phyloP scores from a whole-genome alignment of 179 eudicot genomes.

The Heliamphora pulchella region DNA sequence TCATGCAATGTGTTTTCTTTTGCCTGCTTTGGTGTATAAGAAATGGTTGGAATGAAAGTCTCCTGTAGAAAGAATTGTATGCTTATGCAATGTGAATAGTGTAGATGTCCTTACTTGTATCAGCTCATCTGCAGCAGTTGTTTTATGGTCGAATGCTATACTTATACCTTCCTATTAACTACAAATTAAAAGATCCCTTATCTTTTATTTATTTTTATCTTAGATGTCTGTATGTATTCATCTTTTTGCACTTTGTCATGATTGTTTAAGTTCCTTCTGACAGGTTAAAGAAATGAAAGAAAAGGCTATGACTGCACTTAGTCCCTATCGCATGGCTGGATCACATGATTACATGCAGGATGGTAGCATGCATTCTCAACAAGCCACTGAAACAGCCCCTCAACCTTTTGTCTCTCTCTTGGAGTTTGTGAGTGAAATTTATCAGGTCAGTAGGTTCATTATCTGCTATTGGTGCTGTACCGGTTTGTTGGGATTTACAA shows the following conservation, averaged over 20 bases:
- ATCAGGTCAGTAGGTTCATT: constrained; percentile 53
- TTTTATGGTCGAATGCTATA: not conserved
- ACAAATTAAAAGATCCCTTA: constrained; percentile 1
- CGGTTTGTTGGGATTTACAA: not conserved
- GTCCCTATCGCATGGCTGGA: constrained; percentile 58
- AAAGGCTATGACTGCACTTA: constrained; percentile 74
- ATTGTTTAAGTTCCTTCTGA: constrained; percentile 3
- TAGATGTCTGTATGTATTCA: not conserved
- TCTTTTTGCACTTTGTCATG: not conserved
- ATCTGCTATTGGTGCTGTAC: not conserved
- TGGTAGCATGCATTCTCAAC: constrained; percentile 38
- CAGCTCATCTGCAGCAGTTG: not conserved
- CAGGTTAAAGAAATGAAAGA: constrained; percentile 95
- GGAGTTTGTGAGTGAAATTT: constrained; percentile 92
- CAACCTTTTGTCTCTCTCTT: constrained; percentile 81
- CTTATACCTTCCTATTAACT: not conserved
- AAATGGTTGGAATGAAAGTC: not conserved
- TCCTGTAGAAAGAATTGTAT: not conserved
- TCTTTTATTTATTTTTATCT: not conserved
- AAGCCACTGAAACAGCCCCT: constrained; percentile 36
- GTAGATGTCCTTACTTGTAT: not conserved
- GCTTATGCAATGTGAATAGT: not conserved
- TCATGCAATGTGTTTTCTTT: not conserved
- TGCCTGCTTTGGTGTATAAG: constrained; percentile 1
- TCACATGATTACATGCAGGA: constrained; percentile 54